Percentiles rank a stretch among this genome's conserved stretches.
Evolutionary conservation across 306 rosid species (phyloP).

Genomic region (Urtica urens): DNA sequence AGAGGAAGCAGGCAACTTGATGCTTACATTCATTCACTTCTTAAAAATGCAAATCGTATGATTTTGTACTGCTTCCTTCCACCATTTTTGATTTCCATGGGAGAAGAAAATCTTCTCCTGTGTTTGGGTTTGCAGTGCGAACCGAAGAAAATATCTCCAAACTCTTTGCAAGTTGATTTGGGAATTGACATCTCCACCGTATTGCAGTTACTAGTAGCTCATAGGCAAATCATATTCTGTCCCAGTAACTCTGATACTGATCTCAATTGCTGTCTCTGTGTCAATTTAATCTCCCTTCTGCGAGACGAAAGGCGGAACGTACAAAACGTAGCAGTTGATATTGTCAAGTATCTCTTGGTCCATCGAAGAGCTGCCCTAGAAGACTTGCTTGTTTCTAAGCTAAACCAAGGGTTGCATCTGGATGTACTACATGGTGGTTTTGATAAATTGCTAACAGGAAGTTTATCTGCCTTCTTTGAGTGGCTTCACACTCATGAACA

Average conservation of each 20-base stretch:
- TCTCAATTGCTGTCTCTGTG: conserved; percentile 87
- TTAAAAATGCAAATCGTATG: conserved; percentile 85
- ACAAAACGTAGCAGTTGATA: conserved; percentile 73
- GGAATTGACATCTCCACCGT: conserved; percentile 74
- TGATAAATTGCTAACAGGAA: conserved; percentile 77
- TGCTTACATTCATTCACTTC: conserved; percentile 86
- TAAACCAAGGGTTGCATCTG: conserved; percentile 76
- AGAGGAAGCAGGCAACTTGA: conserved; percentile 96
- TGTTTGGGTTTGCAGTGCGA: conserved; percentile 57
- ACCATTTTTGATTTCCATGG: conserved; percentile 56
- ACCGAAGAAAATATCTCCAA: conserved; percentile 35
- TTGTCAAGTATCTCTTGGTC: conserved; percentile 83
- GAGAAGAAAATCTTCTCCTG: conserved; percentile 77
- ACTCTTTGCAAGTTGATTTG: conserved; percentile 46
- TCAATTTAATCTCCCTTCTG: conserved; percentile 80
- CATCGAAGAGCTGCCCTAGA: conserved; percentile 84
- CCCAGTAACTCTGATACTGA: conserved; percentile 90
- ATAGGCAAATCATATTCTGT: conserved; percentile 78
- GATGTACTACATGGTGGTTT: conserved; percentile 91
- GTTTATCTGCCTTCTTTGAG: conserved; percentile 60
- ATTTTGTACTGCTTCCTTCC: conserved; percentile 92
- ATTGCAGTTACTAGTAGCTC: conserved; percentile 80
- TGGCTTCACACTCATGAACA: conserved; percentile 73
- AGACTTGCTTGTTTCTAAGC: conserved; percentile 80
- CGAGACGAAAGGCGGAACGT: conserved; percentile 64